Base-by-base conservation (phyloP, 306 rosid genomes). In the Glycine soja region DNA sequence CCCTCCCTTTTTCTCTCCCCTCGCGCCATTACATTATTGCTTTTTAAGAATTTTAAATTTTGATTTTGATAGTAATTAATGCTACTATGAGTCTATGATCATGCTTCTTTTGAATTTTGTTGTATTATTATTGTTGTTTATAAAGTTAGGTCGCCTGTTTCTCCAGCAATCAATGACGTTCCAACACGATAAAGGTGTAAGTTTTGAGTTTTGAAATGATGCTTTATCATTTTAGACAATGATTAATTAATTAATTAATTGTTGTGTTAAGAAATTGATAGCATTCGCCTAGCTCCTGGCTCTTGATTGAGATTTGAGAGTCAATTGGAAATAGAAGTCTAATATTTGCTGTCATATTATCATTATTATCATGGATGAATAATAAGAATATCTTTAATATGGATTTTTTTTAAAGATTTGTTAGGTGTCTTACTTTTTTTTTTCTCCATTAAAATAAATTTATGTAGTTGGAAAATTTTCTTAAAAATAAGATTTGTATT, bases 151-250 rank as follows among this genome's bases (percentile, higher is more conserved):
- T 82, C 38, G 53, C 59, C 38, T 16, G 61, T 78, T 59, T 54
- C 70, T 50, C 4, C 51, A 57, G 54, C 69, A 45, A 36, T 73
- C 47, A 64, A 68, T 76, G 85, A 87, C 90, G 75, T 81, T 83
- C 90, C 92, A 85, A 80, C 78, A 78, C 50, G 8, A 79, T 61
- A 79, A 69, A 79, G 82, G 76, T 69, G 40, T 2, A 18, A 45
- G 59, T 54, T 88, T 76, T 24, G 50, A 15, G 59, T 61, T 88
- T 76, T 19, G 70, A 77, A 87, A 80, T 53, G 89, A 87, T 74
- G 87, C 48, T 83, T 69, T 73, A 82, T 77, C 79, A 42, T 72
- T 83, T 61, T 54, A 30, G 85, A 87, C 12, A 83, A 67, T 64
- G 76, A 75, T 72, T 84, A 73, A 67, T 15, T 42, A 40, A 64